A percentile compares a stretch with the other conserved stretches of the same genome.
Conservation (phyloP, 495 filamentous ascomycete species). For the Talaromyces adpressus region DNA sequence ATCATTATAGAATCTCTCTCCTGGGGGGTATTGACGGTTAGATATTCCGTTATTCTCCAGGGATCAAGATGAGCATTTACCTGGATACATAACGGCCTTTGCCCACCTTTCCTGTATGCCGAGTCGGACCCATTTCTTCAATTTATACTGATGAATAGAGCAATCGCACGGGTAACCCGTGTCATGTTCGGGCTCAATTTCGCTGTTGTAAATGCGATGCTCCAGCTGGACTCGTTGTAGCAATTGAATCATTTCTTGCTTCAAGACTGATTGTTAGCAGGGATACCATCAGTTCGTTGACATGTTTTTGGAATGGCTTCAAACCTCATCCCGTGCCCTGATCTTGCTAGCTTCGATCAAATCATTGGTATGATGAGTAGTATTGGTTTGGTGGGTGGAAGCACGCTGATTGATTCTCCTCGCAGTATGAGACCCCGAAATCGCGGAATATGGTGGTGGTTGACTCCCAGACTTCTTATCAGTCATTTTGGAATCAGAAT, state of each 20-base stretch:
- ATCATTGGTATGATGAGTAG: conserved; percentile 18
- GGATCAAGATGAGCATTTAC: conserved; percentile 7
- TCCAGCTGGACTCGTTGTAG: conserved; percentile 27
- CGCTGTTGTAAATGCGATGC: conserved; percentile 34
- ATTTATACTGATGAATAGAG: conserved; percentile 24
- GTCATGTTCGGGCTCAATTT: conserved; percentile 43
- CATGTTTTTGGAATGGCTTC: background rate
- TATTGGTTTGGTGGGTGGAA: background rate
- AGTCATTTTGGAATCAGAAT: background rate
- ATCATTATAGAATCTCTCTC: conserved; percentile 34
- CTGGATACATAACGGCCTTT: conserved; percentile 42
- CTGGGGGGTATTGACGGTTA: background rate
- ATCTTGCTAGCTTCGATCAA: conserved; percentile 29
- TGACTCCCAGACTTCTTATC: background rate
- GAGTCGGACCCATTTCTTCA: conserved; percentile 26
- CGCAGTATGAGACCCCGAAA: background rate
- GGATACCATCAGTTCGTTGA: background rate
- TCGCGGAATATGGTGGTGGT: background rate
- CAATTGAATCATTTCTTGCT: conserved; percentile 34
- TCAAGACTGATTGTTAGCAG: background rate
- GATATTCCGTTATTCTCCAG: background rate
- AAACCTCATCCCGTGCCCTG: conserved; percentile 29
- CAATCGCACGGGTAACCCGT: conserved; percentile 24
- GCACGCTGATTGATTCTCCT: background rate
- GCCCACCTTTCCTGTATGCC: conserved; percentile 34